These are phyloP conservation scores for Scheffersomyces stipitis DNA, from an alignment of 805 yeast species.

Conservation along the genomic window DNA sequence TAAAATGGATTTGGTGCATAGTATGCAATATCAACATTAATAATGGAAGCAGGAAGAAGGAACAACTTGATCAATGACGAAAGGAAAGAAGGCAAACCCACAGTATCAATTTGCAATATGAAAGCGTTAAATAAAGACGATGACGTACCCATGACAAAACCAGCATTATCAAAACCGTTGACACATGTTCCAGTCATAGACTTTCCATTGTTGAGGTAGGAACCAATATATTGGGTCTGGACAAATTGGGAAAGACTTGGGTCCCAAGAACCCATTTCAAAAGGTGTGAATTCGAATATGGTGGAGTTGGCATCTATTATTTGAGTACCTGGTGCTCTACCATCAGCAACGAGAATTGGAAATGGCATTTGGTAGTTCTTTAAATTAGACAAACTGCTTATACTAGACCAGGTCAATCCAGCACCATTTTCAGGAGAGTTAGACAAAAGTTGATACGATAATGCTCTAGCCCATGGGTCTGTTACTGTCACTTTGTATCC, in stretches of 20 bases:
- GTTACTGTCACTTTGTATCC: slow-evolving; percentile 36
- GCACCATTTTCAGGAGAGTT: slow-evolving; percentile 22
- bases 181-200: slow-evolving; percentile 52
- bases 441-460: slow-evolving; percentile 32
- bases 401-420: slow-evolving; percentile 29
- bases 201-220: slow-evolving; percentile 58
- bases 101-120: slow-evolving; percentile 53
- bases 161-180: slow-evolving; percentile 76
- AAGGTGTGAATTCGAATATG: slow-evolving; percentile 39
- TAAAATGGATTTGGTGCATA: slow-evolving; percentile 69
- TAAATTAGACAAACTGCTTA: slow-evolving; percentile 19
- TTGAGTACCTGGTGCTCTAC: slow-evolving; percentile 34
- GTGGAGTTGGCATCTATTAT: slow-evolving; percentile 37
- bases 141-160: slow-evolving; percentile 80
- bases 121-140: slow-evolving; percentile 76
- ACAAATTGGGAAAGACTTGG: slow-evolving; percentile 65
- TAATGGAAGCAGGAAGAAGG: slow-evolving; percentile 7
- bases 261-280: slow-evolving; percentile 82
- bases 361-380: slow-evolving; percentile 35
- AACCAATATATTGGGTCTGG: slow-evolving; percentile 68
- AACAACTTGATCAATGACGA: neutral
- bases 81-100: slow-evolving; percentile 14
- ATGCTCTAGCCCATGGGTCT: slow-evolving; percentile 41
- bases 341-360: slow-evolving; percentile 39
- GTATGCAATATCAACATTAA: slow-evolving; percentile 58